Evolutionary conservation across 2,329 filamentous ascomycete genomes (phyloP).

Genomic region (Hypomyces rosellus): DNA sequence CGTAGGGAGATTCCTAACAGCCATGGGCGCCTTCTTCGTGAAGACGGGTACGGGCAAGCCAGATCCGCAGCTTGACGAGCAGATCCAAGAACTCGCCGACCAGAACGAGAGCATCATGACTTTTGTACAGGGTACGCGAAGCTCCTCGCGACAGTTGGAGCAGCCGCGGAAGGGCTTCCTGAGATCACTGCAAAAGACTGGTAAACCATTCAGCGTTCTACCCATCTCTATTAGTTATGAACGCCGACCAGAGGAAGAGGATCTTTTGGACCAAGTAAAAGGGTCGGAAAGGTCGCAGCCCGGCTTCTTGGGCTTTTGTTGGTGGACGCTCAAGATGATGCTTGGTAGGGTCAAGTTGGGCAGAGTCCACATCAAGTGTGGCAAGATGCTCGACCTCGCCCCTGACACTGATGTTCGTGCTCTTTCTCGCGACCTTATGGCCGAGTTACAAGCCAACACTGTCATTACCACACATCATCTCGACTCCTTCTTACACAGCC

Average conservation of each 20-base stretch:
- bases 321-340: not conserved
- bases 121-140: not conserved
- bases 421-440: not conserved
- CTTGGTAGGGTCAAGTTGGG: not conserved
- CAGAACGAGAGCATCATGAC: not conserved
- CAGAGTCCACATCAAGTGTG: slow-evolving; percentile 1
- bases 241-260: not conserved
- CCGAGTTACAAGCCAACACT: no score
- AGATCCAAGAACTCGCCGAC: not conserved
- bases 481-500: no score
- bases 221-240: slow-evolving; percentile 1
- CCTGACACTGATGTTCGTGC: not conserved
- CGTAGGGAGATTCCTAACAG: not conserved
- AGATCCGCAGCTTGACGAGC: not conserved
- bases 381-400: not conserved
- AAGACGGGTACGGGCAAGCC: not conserved
- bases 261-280: not conserved
- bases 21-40: not conserved
- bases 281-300: no score
- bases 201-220: not conserved
- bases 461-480: no score
- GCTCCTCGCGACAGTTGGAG: not conserved
- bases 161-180: not conserved
- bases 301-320: no score
- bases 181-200: not conserved